phyloP scores from a whole-genome alignment of 768 basidiomycete species.

The Lentinula sp. region DNA sequence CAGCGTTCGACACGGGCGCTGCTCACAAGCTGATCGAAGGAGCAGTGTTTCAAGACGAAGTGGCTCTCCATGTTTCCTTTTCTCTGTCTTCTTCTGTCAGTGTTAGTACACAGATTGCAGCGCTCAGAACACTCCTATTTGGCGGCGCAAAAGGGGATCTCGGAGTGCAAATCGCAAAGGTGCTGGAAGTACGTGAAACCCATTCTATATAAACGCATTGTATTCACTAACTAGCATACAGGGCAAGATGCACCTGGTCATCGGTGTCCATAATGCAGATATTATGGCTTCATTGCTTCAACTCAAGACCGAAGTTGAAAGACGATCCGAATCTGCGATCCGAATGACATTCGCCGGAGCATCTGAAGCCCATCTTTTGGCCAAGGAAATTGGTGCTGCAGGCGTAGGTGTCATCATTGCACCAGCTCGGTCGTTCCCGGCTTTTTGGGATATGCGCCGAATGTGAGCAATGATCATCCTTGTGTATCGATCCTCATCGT shows the following conservation, averaged over 20 bases:
- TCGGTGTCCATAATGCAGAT: conserved; percentile 61
- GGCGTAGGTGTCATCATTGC: conserved; percentile 65
- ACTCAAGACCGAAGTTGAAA: conserved; percentile 60
- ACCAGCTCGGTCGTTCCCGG: conserved; percentile 65
- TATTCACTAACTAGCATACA: conserved; percentile 13
- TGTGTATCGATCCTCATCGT: background rate
- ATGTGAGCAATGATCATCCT: conserved; percentile 32
- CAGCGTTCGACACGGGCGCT: conserved; percentile 51
- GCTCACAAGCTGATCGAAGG: conserved; percentile 48
- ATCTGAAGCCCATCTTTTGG: conserved; percentile 66
- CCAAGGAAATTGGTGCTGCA: conserved; percentile 62
- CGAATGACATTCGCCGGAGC: conserved; percentile 51
- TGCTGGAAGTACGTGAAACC: conserved; percentile 30
- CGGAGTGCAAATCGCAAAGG: conserved; percentile 34
- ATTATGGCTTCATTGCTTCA: conserved; percentile 58
- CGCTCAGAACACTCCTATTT: conserved; percentile 46
- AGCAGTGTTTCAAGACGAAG: conserved; percentile 53
- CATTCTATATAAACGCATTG: background rate
- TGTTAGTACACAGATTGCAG: conserved; percentile 63
- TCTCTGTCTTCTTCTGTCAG: conserved; percentile 37
- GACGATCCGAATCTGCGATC: conserved; percentile 29
- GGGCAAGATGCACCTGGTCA: conserved; percentile 56
- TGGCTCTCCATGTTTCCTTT: conserved; percentile 58
- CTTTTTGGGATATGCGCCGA: conserved; percentile 55
- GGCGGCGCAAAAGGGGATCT: conserved; percentile 30